Evolutionary conservation across 1,139 yeast genomes (phyloP).

Genomic region (Blastobotrys ciferrii): DNA sequence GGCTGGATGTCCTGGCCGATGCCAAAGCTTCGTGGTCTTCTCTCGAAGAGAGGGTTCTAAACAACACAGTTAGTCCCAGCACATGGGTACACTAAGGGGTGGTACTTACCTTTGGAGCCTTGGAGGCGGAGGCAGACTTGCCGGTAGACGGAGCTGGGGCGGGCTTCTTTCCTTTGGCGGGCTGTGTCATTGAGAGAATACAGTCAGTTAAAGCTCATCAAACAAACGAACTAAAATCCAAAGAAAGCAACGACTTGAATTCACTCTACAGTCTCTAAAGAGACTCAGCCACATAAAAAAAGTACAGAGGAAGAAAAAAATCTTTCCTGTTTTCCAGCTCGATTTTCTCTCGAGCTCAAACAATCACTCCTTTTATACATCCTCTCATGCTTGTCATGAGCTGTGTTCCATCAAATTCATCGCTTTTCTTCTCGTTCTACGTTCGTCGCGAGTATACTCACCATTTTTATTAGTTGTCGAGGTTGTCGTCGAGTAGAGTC

Average conservation of each 20-base stretch:
- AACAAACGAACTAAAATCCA: slow-evolving; percentile 3
- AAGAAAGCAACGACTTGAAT: slow-evolving; percentile 18
- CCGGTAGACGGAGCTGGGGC: slow-evolving; percentile 85
- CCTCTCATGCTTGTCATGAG: background rate
- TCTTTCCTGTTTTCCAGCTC: background rate
- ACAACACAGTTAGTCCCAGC: slow-evolving; percentile 4
- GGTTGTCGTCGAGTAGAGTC: slow-evolving; percentile 1
- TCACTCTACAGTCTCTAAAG: slow-evolving; percentile 37
- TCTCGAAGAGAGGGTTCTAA: slow-evolving; percentile 74
- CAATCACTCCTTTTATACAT: background rate
- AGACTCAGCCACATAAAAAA: slow-evolving; percentile 24
- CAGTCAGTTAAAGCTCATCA: slow-evolving; percentile 21
- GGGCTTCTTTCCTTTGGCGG: slow-evolving; percentile 71
- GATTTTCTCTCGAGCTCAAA: background rate
- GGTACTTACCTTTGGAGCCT: slow-evolving; percentile 33
- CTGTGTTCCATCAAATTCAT: background rate
- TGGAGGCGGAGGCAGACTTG: slow-evolving; percentile 41
- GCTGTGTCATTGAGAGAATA: slow-evolving; percentile 72
- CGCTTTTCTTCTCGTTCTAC: background rate
- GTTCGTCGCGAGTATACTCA: background rate
- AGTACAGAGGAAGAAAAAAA: background rate
- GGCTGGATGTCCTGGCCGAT: slow-evolving; percentile 95
- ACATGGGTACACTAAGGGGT: background rate
- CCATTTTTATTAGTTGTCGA: slow-evolving; percentile 4
- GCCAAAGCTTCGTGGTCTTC: slow-evolving; percentile 92